A percentile compares a stretch with the other conserved stretches of the same genome.
Conservation (phyloP, 2,329 filamentous ascomycete species). For the Xylaria sp. region DNA sequence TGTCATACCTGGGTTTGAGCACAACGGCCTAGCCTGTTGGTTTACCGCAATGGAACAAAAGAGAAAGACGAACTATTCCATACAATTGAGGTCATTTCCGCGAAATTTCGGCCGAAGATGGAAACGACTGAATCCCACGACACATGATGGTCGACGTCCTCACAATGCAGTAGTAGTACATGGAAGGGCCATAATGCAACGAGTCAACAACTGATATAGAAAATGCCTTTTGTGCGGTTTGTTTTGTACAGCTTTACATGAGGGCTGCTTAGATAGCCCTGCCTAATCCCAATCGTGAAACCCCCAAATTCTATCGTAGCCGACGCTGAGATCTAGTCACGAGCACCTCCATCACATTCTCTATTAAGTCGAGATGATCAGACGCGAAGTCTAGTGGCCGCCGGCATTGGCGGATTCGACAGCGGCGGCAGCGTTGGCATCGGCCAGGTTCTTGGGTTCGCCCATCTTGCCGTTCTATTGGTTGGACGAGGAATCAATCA, state of each 20-base stretch:
- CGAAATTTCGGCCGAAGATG: neutral
- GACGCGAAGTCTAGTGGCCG: constrained; percentile 48
- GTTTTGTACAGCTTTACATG: constrained; percentile 51
- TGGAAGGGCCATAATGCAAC: constrained; percentile 1
- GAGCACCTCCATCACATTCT: constrained; percentile 32
- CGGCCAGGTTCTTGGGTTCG: constrained; percentile 78
- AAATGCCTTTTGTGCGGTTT: constrained; percentile 36
- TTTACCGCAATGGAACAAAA: neutral
- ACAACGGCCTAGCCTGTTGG: neutral
- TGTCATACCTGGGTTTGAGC: neutral
- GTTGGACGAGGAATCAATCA: constrained; percentile 52
- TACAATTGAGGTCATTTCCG: neutral
- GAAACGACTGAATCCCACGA: neutral
- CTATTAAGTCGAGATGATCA: constrained; percentile 28
- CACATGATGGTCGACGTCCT: constrained; percentile 1
- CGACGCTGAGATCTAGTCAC: constrained; percentile 27
- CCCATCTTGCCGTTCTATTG: constrained; percentile 94
- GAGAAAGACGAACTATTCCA: neutral
- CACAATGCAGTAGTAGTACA: neutral
- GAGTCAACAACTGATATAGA: constrained; percentile 26
- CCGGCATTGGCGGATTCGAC: constrained; percentile 53
- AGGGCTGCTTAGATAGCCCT: constrained; percentile 36
- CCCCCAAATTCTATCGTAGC: constrained; percentile 39
- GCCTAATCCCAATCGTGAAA: constrained; percentile 21
- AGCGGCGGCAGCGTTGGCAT: constrained; percentile 61